Percentiles rank a stretch among this genome's conserved stretches.
phyloP scores from a whole-genome alignment of 495 filamentous ascomycete genomes.

The Astrothelium macrocarpum region DNA sequence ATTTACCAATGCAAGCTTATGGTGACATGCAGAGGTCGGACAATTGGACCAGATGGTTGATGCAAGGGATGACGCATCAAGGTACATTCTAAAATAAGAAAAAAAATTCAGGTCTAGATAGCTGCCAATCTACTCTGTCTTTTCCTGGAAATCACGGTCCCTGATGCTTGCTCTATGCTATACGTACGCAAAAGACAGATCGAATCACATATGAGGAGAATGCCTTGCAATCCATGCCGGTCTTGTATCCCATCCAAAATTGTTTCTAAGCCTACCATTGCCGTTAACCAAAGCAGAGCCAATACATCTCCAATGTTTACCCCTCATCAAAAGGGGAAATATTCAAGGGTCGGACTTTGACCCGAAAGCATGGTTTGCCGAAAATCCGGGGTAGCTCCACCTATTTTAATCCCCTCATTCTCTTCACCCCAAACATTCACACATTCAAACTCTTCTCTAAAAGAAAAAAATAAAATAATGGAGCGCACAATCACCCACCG shows the following conservation, averaged over 20 bases:
- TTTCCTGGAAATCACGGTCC: not conserved
- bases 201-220: no score
- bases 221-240: no score
- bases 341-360: not conserved
- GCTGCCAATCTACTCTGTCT: not conserved
- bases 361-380: not conserved
- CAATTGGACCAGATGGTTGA: not conserved
- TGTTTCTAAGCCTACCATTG: no score
- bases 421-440: not conserved
- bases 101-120: conserved; percentile 1
- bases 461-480: no score
- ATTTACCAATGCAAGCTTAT: not conserved
- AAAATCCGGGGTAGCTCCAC: not conserved
- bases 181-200: no score
- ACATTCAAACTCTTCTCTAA: not conserved
- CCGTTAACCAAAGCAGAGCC: no score
- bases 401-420: not conserved
- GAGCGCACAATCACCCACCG: conserved; percentile 3
- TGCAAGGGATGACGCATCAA: no score
- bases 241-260: no score
- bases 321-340: not conserved
- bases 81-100: not conserved
- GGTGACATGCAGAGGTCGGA: not conserved
- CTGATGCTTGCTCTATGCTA: no score
- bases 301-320: no score